These are phyloP conservation scores for Lithospermum erythrorhizon DNA, from an alignment of 257 asterid species.

Conservation along the genomic window DNA sequence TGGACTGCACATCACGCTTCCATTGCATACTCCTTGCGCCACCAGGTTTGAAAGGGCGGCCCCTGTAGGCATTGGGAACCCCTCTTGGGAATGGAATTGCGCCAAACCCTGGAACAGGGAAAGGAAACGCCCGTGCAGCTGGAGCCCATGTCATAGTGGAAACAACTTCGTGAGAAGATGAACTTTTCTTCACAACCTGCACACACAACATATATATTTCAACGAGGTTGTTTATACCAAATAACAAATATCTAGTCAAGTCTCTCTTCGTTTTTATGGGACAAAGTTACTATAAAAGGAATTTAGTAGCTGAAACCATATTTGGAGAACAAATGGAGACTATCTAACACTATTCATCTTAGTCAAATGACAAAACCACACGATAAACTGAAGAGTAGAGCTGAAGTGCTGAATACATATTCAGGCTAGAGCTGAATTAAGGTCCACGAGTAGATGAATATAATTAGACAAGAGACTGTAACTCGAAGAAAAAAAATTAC, in stretches of 20 bases:
- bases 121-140: not conserved
- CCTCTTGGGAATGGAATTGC: not conserved
- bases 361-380: not conserved
- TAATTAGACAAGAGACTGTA: not conserved
- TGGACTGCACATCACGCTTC: not conserved
- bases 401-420: not conserved
- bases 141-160: not conserved
- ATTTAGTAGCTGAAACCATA: too few species aligned
- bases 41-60: not conserved
- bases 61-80: not conserved
- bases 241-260: not conserved
- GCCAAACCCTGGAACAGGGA: not conserved
- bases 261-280: too few species aligned
- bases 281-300: too few species aligned
- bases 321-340: too few species aligned
- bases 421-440: not conserved
- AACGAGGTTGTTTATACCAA: not conserved
- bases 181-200: not conserved
- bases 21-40: not conserved
- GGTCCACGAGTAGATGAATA: not conserved
- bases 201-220: not conserved
- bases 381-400: not conserved
- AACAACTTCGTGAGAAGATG: not conserved
- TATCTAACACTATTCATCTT: not conserved
- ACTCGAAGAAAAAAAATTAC: too few species aligned